A percentile compares a stretch with the other conserved stretches of the same genome.
Evolutionary conservation across 23 red algal species (phyloP).

Genomic region (Gracilaria gracilis): DNA sequence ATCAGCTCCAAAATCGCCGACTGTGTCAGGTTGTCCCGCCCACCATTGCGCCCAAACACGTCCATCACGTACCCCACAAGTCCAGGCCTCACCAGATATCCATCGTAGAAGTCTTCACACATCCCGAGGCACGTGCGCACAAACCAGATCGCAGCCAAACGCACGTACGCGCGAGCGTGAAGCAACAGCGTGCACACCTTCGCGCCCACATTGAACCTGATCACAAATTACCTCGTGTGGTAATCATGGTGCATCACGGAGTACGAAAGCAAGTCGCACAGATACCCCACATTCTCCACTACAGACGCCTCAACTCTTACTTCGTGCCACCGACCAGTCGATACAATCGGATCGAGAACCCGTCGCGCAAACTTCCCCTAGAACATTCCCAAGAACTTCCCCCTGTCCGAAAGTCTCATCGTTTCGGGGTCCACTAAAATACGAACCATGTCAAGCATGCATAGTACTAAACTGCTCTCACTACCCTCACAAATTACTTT

Average conservation of each 20-base stretch:
- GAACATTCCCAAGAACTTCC: constrained; percentile 64
- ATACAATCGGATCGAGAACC: constrained; percentile 28
- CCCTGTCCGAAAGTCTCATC: constrained; percentile 53
- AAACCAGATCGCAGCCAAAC: constrained; percentile 51
- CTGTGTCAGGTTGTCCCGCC: constrained; percentile 64
- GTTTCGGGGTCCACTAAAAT: constrained; percentile 30
- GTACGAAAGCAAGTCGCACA: constrained; percentile 71
- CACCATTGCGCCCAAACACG: constrained; percentile 47
- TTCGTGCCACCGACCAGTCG: neutral
- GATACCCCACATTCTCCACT: constrained; percentile 34
- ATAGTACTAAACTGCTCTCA: constrained; percentile 14
- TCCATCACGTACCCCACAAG: constrained; percentile 55
- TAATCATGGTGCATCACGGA: constrained; percentile 56
- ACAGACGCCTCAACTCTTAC: neutral
- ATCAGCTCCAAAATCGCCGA: constrained; percentile 71
- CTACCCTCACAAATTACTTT: constrained; percentile 23
- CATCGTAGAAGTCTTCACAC: constrained; percentile 57
- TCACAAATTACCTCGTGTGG: constrained; percentile 68
- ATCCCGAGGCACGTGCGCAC: constrained; percentile 63
- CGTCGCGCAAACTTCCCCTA: constrained; percentile 30
- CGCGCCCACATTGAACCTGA: constrained; percentile 47
- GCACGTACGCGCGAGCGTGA: constrained; percentile 33
- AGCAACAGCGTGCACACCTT: constrained; percentile 38
- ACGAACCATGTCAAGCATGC: constrained; percentile 44
- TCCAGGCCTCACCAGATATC: constrained; percentile 42